Evolutionary conservation across 1,139 yeast genomes (phyloP).

Genomic region (Suhomyces kunorum): DNA sequence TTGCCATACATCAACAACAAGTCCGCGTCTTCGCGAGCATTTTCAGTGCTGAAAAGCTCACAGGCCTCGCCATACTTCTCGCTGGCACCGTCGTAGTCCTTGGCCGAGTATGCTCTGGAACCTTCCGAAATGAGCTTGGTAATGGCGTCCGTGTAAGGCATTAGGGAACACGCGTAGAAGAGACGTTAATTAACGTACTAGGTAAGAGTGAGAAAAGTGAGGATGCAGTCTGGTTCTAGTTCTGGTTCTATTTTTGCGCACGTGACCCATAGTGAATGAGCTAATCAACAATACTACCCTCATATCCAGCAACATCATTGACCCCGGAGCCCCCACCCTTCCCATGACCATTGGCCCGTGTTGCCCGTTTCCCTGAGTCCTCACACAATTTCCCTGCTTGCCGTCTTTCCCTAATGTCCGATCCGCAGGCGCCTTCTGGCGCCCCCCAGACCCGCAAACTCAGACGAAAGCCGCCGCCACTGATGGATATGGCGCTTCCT

Average conservation of each 20-base stretch:
- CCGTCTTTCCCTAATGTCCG: background rate
- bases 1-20: slow-evolving; percentile 76
- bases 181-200: too few relatives aligned
- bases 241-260: background rate
- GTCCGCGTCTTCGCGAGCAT: slow-evolving; percentile 66
- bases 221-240: background rate
- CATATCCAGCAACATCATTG: background rate
- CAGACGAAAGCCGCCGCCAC: slow-evolving; percentile 39
- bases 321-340: background rate
- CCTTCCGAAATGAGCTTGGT: slow-evolving; percentile 57
- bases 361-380: background rate
- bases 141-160: slow-evolving; percentile 36
- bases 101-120: slow-evolving; percentile 59
- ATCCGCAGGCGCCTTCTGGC: background rate
- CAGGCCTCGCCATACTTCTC: slow-evolving; percentile 79
- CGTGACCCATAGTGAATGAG: slow-evolving; percentile 2
- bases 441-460: slow-evolving; percentile 12
- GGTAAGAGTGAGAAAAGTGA: background rate
- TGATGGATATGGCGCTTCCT: too few relatives aligned
- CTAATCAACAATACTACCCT: slow-evolving; percentile 2
- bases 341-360: slow-evolving; percentile 2
- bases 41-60: slow-evolving; percentile 49
- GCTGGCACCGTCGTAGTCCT: slow-evolving; percentile 67
- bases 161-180: too few relatives aligned
- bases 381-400: background rate